Evolutionary conservation across 108 stramenopile genomes (phyloP), one percentile per base, ranked within the genome.

Genomic region (Cyclotella kingstonii): DNA sequence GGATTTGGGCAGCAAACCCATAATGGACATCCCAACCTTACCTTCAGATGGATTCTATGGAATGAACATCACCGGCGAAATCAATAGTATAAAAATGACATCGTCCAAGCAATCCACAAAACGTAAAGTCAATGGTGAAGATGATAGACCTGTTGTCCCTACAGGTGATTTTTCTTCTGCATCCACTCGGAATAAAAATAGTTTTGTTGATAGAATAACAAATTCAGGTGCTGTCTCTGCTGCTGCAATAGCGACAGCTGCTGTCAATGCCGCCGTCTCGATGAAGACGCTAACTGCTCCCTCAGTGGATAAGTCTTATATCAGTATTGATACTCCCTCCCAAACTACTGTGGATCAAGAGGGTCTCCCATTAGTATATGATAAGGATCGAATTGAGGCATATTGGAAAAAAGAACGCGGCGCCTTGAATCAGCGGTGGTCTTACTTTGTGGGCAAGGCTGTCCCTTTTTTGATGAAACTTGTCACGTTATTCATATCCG

Each of bases 321-420:
- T 95, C 41, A 45, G 79, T n/a, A 56, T 94, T 10, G 80, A 83
- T 45, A 41, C 49, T n/a, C 68, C 69, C 14, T 60, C 71, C n/a
- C 54, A 60, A 9, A 66, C 70, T 11, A 81, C 68, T 23, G 22
- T 87, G 8, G 94, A 93, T 50, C 79, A 80, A 33, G 87, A 92
- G n/a, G 97, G 95, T 5, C 66, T 97, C 7, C 97, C 97, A 14
- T 77, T 94, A 38, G 78, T 87, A 4, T 97, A 97, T 60, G 94
- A 96, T 52, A 90, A 87, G 39, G 93, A 93, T 42, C 54, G 84
- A 4, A 96, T 97, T 72, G 80, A 93, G 61, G 18, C 56, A 30
- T 97, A 95, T 51, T 97, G 97, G 97, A 82, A 61, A 56, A 88
- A 82, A 49, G 94, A 96, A 62, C 78, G 85, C 4, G 87, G 89